Evolutionary conservation across 352 stramenopile genomes (phyloP), one percentile per base, ranked within the genome.

Genomic region (Globisporangium carolinianum): DNA sequence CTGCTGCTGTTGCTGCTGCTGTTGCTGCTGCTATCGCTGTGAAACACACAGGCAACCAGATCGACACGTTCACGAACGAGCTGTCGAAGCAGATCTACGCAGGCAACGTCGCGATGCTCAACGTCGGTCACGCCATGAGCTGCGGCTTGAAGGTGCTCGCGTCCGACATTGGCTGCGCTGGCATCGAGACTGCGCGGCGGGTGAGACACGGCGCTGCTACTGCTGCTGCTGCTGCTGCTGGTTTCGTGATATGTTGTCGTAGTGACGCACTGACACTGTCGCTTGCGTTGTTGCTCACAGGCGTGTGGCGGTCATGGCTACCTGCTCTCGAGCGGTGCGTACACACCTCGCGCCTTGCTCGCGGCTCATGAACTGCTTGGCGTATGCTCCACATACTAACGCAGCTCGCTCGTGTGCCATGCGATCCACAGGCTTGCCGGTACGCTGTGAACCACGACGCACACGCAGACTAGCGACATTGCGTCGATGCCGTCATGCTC

Each of bases 281-380:
- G 38, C 38, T 42, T 42, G 38, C 6, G 18, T 24, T 24, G 18
- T 24, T 24, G 18, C 18, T 24, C 18, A 45, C 79, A 92, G 49
- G 91, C 88, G 35, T 98, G 92, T 62, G 96, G 96, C 47, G 96
- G 96, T 15, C 94, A 98, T 62, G 96, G 96, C 17, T 98, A 97
- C 65, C 73, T 98, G 46, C 55, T 86, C 2, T 86, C 76, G 24
- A 97, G 84, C 35, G 89, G 92, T 65, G 66, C 45, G 58, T 39
- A 17, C 41, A 17, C 41, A 24, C 18, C 18, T 24, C 18, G 18
- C 18, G 18, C 18, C 18, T 24, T 24, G 18, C 18, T 24, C 18
- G 18, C 18, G 18, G 18, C 18, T 24, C 18, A 24, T 24, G 18
- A 24, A 24, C 18, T 24, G 18, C 18, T 24, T 24, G 18, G 18